phyloP scores from a whole-genome alignment of 2,329 filamentous ascomycete species.

The Aquanectria penicillioides region DNA sequence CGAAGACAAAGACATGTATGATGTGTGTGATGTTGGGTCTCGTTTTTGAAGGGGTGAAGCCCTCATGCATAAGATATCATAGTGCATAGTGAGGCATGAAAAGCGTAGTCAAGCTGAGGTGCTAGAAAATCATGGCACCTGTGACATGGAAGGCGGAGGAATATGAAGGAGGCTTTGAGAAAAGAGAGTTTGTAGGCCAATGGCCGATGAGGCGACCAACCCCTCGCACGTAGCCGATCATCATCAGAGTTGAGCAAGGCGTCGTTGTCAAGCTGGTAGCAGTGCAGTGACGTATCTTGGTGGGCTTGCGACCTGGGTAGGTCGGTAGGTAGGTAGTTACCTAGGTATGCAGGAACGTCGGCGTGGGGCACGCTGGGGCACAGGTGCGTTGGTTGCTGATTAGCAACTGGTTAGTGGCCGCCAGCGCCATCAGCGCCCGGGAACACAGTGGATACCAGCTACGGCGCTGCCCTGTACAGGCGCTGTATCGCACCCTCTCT shows the following conservation, averaged over 20 bases:
- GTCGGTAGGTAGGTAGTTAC: background rate
- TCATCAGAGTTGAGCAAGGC: slow-evolving; percentile 21
- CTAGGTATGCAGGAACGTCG: slow-evolving; percentile 39
- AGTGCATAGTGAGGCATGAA: no score
- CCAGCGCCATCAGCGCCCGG: background rate
- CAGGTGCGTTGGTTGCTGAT: background rate
- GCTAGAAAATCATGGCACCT: no score
- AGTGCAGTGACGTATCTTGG: slow-evolving; percentile 37
- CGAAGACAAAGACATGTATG: no score
- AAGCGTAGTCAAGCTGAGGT: no score
- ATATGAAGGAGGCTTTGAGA: background rate
- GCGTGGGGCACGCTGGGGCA: background rate
- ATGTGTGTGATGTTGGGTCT: no score
- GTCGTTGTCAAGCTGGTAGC: slow-evolving; percentile 9
- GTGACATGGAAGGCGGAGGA: background rate
- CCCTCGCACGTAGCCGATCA: slow-evolving; percentile 33
- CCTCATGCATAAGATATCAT: no score
- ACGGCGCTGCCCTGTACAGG: background rate
- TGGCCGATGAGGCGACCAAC: background rate
- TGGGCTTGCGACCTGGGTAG: no score
- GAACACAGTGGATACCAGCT: background rate
- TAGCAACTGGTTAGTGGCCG: background rate
- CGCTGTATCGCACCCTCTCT: background rate
- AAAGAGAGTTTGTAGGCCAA: background rate
- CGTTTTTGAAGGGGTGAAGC: no score